Evolutionary conservation across 176 grass and related monocot genomes (phyloP).

Genomic region (Carex scoparia): DNA sequence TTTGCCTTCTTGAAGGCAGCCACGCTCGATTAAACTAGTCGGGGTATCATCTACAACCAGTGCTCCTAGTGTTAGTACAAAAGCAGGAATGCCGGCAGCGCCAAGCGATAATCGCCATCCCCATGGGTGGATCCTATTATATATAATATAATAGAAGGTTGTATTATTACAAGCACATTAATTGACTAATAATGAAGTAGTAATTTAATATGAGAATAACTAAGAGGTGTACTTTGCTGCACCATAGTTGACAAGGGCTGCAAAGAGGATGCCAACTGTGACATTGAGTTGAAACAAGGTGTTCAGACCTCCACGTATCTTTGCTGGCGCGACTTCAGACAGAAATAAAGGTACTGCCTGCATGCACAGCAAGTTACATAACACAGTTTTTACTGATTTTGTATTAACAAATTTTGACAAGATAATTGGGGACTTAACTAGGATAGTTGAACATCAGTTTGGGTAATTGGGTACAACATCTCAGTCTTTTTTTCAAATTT

Average conservation of each 20-base stretch:
- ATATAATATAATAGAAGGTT: not conserved
- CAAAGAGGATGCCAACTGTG: conserved; percentile 91
- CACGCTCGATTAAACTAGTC: conserved; percentile 85
- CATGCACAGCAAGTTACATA: not conserved
- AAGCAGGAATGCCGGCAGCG: conserved; percentile 60
- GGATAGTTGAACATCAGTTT: not conserved
- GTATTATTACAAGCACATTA: not conserved
- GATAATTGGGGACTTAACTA: not conserved
- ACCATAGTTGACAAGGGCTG: conserved; percentile 70
- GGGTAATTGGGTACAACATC: not conserved
- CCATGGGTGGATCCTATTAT: conserved; percentile 61
- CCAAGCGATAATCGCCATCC: conserved; percentile 72
- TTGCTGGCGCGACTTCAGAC: conserved; percentile 76
- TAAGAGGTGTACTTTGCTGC: conserved; percentile 38
- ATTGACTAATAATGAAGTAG: not conserved
- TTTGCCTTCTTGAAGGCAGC: conserved; percentile 60
- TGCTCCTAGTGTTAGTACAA: conserved; percentile 61
- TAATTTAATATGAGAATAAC: not conserved
- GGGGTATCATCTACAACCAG: conserved; percentile 72
- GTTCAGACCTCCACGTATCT: conserved; percentile 75
- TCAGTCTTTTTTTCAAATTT: not conserved
- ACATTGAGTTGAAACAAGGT: conserved; percentile 96
- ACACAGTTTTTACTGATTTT: not conserved
- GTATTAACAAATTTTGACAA: not conserved
- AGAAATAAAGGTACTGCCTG: conserved; percentile 83